Conservation (phyloP, 2,329 filamentous ascomycete species). For the Daldinia sp. region DNA sequence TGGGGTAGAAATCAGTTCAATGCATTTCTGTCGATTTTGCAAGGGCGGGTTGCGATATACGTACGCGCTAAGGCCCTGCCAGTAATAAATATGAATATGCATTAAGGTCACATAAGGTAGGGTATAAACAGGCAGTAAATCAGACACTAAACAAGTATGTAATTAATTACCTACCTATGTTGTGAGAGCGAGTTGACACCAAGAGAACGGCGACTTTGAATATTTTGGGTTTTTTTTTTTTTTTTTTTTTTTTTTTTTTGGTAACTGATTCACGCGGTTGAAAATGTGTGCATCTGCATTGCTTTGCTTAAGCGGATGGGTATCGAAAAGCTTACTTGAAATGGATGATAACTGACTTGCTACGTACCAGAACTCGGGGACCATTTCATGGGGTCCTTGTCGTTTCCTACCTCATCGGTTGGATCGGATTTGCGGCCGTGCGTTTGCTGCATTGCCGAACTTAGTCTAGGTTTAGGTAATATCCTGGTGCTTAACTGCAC, state of each 20-base stretch:
- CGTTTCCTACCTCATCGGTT: conserved; percentile 27
- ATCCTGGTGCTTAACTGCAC: not conserved
- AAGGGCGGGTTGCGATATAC: not conserved
- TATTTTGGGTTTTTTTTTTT: not conserved
- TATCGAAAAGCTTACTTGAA: conserved; percentile 18
- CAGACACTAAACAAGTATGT: not conserved
- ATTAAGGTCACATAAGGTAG: not conserved
- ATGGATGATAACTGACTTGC: conserved; percentile 1
- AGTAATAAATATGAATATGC: not conserved
- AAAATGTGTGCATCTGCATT: not conserved
- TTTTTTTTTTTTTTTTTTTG: not conserved
- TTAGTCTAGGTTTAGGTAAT: conserved; percentile 5
- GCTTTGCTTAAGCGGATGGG: not conserved
- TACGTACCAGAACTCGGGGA: conserved; percentile 18
- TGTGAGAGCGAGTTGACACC: not conserved
- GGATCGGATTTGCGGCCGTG: conserved; percentile 29
- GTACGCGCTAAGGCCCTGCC: not conserved
- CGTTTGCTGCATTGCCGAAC: conserved; percentile 37
- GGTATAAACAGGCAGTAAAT: too few relatives aligned
- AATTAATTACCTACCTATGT: too few relatives aligned
- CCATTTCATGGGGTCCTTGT: conserved; percentile 27
- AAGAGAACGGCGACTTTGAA: not conserved
- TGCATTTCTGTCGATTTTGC: not conserved
- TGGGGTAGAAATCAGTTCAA: not conserved
- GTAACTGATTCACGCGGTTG: not conserved